Base-by-base conservation (phyloP, 2,329 filamentous ascomycete species). In the Fusarium torreyae region DNA sequence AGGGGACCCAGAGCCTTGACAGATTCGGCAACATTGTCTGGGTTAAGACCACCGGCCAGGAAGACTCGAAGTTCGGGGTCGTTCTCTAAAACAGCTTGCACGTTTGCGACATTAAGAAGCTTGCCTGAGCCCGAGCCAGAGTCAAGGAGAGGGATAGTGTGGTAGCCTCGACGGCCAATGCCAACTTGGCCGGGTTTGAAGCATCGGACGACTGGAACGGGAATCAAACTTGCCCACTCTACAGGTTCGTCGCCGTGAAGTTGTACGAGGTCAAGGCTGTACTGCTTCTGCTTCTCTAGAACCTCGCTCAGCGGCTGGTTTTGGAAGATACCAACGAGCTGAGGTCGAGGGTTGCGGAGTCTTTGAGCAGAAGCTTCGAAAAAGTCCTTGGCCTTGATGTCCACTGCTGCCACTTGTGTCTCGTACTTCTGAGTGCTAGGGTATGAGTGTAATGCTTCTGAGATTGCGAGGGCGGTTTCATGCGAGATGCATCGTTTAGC, bases 281-380 rank as follows among this genome's bases (percentile, higher is more conserved):
- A 89, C 14, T 89, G 84, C 69, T 88, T 88, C 73, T 97, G 92
- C 77, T 95, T 89, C 67, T 90, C 87, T 51, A 98, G 84, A 8
- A 99, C 86, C 72, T 97, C 94, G 36, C 89, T 87, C 11, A 99
- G 84, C 1, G 95, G 89, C 76, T 98, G 95, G 78, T 98, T 92
- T 74, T 93, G 91, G 83, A 99, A 99, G 3, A 99, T 95, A 58
- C 96, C 96, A 7, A 97, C 96, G 1, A 99, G 86, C 4, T 96
- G 86, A 1, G 95, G 91, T 11, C 92, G 81, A 15, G 88, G 76
- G 77, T 84, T 77, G 77, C 86, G 79, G 6, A 90, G 78, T 60
- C 83, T 81, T 33, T 79, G 77, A 24, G 78, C 72, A n/a, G 85
- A 82, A 52, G 82, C 79, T n/a, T 80, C 86, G 77, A 97, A 98